Base-by-base conservation (phyloP, 345 rosid species). In the Arabidopsis arenosa region DNA sequence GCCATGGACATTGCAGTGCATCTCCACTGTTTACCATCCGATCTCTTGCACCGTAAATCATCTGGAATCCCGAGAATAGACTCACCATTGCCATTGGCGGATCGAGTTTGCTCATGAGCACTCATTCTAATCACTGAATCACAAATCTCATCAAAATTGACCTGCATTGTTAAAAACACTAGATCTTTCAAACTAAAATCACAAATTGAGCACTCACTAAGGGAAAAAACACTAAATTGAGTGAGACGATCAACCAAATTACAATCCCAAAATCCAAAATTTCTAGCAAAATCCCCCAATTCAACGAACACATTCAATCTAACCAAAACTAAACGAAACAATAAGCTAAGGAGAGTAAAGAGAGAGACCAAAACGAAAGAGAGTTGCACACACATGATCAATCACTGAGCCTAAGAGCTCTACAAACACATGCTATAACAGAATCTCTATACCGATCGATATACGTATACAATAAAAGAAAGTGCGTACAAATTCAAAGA, bases 1-100 rank as follows among this genome's bases (percentile, higher is more conserved):
- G 97, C 97, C 98, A 95, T 95, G 60, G 97, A 92, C 92, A 80
- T 85, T 62, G 99, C 97, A 66, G 97, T 95, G 82, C 99, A 95
- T 82, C 98, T 87, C 99, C 98, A 95, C 55, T 95, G 99, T 63
- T 95, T 95, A 73, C 99, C 98, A 69, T 95, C 97, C 0, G 98
- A 95, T 81, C 98, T 93, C 89, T 95, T 95, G 83, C 99, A 95
- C 35, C 97, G 93, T 84, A 88, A 71, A 80, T 92, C 99, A 75
- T 92, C 99, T 0, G 97, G 98, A 75, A 61, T 21, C 18, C 66
- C 66, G 5, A 3, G 11, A 39, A 79, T 84, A 12, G 90, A 97
- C 68, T 90, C 97, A 0, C 86, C 88, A 53, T 82, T 68, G 62
- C 84, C 87, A 0, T 83, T 81, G 58, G 66, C 77, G 33, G 89